Percentiles rank a stretch among this genome's conserved stretches.
phyloP scores from a whole-genome alignment of 2,329 filamentous ascomycete species.

The Pestalotiopsis fici region DNA sequence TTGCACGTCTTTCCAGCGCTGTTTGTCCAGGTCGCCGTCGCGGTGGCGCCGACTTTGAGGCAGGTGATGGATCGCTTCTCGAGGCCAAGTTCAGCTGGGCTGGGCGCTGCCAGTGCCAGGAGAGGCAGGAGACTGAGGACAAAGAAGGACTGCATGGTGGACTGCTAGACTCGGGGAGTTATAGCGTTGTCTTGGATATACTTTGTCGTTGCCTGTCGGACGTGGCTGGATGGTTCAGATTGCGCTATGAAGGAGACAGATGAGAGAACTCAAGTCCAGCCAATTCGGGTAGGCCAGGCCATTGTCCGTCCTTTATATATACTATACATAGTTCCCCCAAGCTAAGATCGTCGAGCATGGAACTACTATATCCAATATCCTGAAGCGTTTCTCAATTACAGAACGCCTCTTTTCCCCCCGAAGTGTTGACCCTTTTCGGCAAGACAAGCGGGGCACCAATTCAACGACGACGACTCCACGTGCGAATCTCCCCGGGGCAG shows the following conservation, averaged over 20 bases:
- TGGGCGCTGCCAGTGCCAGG: slow-evolving; percentile 12
- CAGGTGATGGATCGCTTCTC: slow-evolving; percentile 36
- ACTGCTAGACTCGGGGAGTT: background rate
- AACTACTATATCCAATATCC: background rate
- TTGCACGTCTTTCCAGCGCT: slow-evolving; percentile 40
- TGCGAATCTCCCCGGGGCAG: background rate
- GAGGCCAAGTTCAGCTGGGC: slow-evolving; percentile 9
- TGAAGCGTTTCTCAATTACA: background rate
- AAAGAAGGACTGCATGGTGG: slow-evolving; percentile 7
- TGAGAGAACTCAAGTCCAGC: background rate
- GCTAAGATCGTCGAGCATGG: too few relatives aligned
- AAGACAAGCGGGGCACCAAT: background rate
- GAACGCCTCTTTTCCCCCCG: background rate
- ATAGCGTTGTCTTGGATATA: background rate
- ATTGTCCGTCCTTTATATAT: background rate
- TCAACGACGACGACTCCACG: background rate
- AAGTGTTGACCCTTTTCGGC: slow-evolving; percentile 6
- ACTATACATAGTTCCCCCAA: background rate
- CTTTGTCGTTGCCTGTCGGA: background rate
- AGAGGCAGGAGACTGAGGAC: slow-evolving; percentile 13
- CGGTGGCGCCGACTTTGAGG: slow-evolving; percentile 37
- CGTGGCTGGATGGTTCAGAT: background rate
- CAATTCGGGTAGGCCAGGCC: background rate
- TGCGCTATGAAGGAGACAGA: background rate
- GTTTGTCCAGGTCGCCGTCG: slow-evolving; percentile 48